Evolutionary conservation across 2,329 filamentous ascomycete genomes (phyloP).

Genomic region (Pseudogymnoascus sp.): DNA sequence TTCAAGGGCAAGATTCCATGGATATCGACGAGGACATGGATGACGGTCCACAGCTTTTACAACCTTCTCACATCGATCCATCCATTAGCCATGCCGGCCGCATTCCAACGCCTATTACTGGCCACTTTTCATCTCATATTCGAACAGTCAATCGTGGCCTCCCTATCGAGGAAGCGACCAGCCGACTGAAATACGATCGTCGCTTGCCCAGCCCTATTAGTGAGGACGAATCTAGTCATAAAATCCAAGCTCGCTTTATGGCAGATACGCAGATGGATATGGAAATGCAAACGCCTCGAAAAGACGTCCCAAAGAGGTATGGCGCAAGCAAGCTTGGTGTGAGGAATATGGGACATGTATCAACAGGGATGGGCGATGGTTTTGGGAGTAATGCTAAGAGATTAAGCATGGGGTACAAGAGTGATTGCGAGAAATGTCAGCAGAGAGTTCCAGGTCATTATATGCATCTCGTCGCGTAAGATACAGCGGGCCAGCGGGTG

Average conservation of each 20-base stretch:
- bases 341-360: conserved; percentile 25
- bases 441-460: conserved; percentile 68
- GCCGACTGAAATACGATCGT: conserved; percentile 23
- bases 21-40: conserved; percentile 28
- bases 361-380: conserved; percentile 16
- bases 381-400: conserved; percentile 53
- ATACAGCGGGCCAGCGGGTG: background rate
- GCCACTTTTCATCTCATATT: conserved; percentile 25
- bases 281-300: conserved; percentile 15
- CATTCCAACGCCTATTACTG: conserved; percentile 30
- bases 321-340: conserved; percentile 29
- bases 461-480: background rate
- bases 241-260: conserved; percentile 24
- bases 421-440: conserved; percentile 71
- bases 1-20: conserved; percentile 20
- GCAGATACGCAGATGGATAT: conserved; percentile 29
- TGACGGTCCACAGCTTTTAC: conserved; percentile 25
- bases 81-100: conserved; percentile 23
- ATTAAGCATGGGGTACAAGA: conserved; percentile 71
- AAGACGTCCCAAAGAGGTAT: conserved; percentile 26
- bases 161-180: conserved; percentile 22
- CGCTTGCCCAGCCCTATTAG: conserved; percentile 30
- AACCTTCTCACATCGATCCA: conserved; percentile 24
- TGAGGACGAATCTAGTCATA: conserved; percentile 28
- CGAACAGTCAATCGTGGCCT: conserved; percentile 16